Percentiles rank a stretch among this genome's conserved stretches.
Conservation (phyloP, 2,329 filamentous ascomycete species). For the Calonectria leucothoes region DNA sequence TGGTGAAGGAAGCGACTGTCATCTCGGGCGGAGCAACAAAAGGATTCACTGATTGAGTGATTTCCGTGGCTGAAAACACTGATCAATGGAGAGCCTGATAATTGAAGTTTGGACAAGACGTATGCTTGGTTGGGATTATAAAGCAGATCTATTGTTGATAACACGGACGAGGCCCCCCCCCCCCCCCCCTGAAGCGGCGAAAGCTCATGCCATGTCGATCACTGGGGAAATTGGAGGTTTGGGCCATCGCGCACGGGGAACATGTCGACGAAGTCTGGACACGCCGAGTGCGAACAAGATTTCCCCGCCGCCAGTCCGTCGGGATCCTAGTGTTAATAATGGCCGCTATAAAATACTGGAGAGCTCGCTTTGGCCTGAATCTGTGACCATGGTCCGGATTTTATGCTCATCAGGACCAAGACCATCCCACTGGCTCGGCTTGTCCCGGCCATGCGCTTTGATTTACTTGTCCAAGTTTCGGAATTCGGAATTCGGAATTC, state of each 20-base stretch:
- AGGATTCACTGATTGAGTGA: neutral
- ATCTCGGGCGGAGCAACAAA: neutral
- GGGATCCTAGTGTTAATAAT: neutral
- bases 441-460: no score
- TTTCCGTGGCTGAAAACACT: neutral
- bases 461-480: neutral
- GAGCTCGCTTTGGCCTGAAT: neutral
- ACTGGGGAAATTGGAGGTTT: neutral
- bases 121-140: neutral
- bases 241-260: neutral
- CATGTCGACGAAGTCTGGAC: neutral
- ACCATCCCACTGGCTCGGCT: neutral
- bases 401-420: neutral
- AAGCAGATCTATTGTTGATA: neutral
- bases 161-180: neutral
- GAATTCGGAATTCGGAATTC: neutral
- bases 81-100: neutral
- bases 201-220: neutral
- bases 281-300: neutral
- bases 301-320: neutral
- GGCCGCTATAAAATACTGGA: neutral
- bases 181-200: neutral
- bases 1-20: slow-evolving; percentile 15
- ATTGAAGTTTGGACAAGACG: neutral
- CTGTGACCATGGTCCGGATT: neutral